Evolutionary conservation across 208 protist species (phyloP), one percentile per base, ranked within the genome.

Genomic region (Polymyxa betae): DNA sequence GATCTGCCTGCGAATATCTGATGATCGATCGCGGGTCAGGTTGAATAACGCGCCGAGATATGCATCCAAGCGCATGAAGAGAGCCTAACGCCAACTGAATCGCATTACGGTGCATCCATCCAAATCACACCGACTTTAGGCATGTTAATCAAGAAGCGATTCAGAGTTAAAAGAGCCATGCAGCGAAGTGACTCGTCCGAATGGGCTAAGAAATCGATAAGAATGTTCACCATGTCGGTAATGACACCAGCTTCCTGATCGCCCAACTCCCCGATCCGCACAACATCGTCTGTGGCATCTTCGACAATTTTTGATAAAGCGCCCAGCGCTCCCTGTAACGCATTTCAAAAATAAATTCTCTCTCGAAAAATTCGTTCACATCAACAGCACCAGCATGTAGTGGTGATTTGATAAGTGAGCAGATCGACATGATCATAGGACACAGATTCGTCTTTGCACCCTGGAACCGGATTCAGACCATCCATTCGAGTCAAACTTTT

Each of bases 171-270:
- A 12, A 82, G 5, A 12, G 72, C 72, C 72, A 82, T 82, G 0
- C 41, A 60, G 20, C 43, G 45, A 38, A 89, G n/a, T 16, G 24
- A n/a, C 38, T 32, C 32, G 32, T n/a, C 87, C 10, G 87, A 38
- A 29, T 60, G 87, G 29, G 5, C 35, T 0, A 38, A 35, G 41
- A n/a, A 41, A 45, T 24, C 88, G 52, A 66, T 66, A 29, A 46
- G 0, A 41, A 89, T 29, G 66, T 46, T 54, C 43, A 95, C 93
- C 41, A 93, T 87, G 38, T 92, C 16, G 16, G 72, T 88, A 54
- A 91, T 66, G 38, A 95, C 88, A 0, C 92, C 68, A 32, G 66
- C 32, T 10, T 66, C n/a, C 44, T n/a, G 38, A 12, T 66, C 20
- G 35, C 35, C 38, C 0, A 49, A 52, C 38, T 77, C 52, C 52